phyloP scores from a whole-genome alignment of 2,329 filamentous ascomycete genomes.

The Colletotrichum sp. region DNA sequence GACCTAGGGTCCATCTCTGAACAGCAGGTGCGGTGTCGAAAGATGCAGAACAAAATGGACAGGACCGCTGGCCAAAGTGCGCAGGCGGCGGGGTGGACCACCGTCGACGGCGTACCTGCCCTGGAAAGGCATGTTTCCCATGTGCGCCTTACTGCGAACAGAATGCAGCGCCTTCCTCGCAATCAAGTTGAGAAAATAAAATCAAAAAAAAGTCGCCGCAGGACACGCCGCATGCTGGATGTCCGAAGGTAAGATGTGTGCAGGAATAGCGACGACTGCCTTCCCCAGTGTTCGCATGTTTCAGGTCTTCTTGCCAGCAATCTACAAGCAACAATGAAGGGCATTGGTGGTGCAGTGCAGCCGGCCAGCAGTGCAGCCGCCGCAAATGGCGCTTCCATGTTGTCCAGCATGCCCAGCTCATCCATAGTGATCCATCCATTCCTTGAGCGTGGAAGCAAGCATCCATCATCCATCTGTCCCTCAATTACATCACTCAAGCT shows the following conservation, averaged over 20 bases:
- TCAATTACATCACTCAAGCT: background rate
- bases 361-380: background rate
- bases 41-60: background rate
- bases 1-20: background rate
- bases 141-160: background rate
- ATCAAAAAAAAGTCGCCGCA: background rate
- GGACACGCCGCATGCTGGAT: background rate
- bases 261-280: background rate
- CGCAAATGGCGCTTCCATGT: background rate
- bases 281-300: constrained; percentile 6
- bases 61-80: background rate
- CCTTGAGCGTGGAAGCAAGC: background rate
- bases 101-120: background rate
- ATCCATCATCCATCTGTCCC: background rate
- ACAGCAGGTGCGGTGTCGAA: background rate
- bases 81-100: constrained; percentile 6
- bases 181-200: background rate
- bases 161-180: background rate
- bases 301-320: constrained; percentile 12
- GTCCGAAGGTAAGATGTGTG: background rate
- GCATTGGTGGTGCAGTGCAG: background rate
- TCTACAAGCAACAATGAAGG: constrained; percentile 15
- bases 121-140: background rate
- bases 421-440: background rate
- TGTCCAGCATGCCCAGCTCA: background rate